Evolutionary conservation across 176 grass and related monocot species (phyloP).

Genomic region (Tuctoria greenei): DNA sequence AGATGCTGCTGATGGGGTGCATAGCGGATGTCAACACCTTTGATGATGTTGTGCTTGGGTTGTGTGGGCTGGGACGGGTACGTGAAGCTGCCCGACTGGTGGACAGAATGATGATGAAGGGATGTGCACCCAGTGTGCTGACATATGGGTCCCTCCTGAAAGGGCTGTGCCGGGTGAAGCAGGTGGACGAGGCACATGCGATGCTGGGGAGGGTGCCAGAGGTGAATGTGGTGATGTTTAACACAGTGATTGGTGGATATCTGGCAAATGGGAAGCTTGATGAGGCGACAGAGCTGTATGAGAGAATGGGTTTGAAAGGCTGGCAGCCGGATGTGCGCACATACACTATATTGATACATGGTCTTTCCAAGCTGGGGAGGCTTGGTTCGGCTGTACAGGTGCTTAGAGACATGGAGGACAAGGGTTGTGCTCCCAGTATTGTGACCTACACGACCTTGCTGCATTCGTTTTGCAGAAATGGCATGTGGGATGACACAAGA

Average conservation of each 20-base stretch:
- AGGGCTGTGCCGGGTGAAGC: conserved; percentile 54
- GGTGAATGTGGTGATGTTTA: conserved; percentile 74
- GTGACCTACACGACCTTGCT: conserved; percentile 75
- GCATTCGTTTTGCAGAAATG: conserved; percentile 61
- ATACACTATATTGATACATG: conserved; percentile 68
- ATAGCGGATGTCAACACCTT: conserved; percentile 65
- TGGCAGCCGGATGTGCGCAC: conserved; percentile 67
- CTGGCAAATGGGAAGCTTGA: conserved; percentile 47
- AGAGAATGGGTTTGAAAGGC: conserved; percentile 55
- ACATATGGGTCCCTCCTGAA: conserved; percentile 77
- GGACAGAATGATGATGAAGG: conserved; percentile 73
- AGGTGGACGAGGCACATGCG: conserved; percentile 55
- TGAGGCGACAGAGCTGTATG: conserved; percentile 66
- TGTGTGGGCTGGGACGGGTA: conserved; percentile 53
- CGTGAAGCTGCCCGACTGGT: conserved; percentile 63
- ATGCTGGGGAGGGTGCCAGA: conserved; percentile 56
- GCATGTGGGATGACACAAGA: conserved; percentile 67
- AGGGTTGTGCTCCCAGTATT: conserved; percentile 51
- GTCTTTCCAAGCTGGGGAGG: conserved; percentile 71
- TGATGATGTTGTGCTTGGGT: conserved; percentile 55
- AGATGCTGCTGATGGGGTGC: conserved; percentile 90
- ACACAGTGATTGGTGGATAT: conserved; percentile 75
- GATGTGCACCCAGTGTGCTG: conserved; percentile 47
- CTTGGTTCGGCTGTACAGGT: conserved; percentile 55
- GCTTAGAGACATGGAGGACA: conserved; percentile 70